Base-by-base conservation (phyloP, 139 green algal species). In the Deuterostichococcus epilithicus region DNA sequence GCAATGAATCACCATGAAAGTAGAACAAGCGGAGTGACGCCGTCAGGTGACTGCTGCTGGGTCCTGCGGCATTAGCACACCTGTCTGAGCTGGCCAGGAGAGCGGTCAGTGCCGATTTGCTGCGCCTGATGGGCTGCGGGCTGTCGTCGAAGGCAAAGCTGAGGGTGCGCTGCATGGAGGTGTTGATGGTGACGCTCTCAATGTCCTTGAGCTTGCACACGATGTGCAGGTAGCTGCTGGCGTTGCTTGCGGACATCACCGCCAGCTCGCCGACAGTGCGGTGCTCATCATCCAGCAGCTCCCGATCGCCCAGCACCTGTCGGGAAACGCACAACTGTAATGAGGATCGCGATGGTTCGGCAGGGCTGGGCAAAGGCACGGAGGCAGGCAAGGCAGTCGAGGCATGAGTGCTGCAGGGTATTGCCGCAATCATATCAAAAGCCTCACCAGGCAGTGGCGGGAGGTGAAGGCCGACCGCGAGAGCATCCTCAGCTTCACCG, bases 261-360 rank as follows among this genome's bases (percentile, higher is more conserved):
- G 69, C 65, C 42, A 85, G 68, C 52, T 78, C 69, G 8, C 58
- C 76, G 37, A 81, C 37, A 26, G 78, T 66, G 28, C 79, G 71
- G 37, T 84, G 74, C n/a, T 63, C 52, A 28, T 63, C 52, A 34
- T 80, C 76, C 32, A 76, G 44, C 37, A 85, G 66, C 36, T 78
- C 65, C 45, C 75, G 69, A 23, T 80, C 76, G 2, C 80, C 80
- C 15, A 85, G 77, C 5, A 80, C 76, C 76, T 80, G 68, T 33
- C 8, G 42, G n/a, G n/a, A n/a, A n/a, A n/a, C n/a, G n/a, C n/a
- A n/a, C n/a, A n/a, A n/a, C n/a, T n/a, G n/a, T n/a, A n/a, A n/a
- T n/a, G n/a, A n/a, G n/a, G n/a, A n/a, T n/a, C n/a, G n/a, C n/a
- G n/a, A n/a, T n/a, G n/a, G n/a, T n/a, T n/a, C n/a, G n/a, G n/a